These are phyloP conservation scores for Albugo laibachii DNA, from an alignment of 352 stramenopile genomes.

Conservation along the genomic window DNA sequence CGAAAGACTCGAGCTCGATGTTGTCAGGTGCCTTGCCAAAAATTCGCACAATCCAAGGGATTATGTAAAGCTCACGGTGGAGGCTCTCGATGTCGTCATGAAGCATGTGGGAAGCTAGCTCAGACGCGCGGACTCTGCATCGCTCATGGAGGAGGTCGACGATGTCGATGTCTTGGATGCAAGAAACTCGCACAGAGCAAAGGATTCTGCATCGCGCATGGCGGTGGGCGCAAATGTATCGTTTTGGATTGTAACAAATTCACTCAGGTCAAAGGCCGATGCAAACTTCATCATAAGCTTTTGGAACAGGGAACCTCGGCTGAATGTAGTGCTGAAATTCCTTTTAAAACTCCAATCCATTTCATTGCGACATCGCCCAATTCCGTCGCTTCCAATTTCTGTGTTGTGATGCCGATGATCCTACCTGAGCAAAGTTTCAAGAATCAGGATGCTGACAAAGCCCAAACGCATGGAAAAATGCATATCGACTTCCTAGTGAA, in stretches of 20 bases:
- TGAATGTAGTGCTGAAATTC: neutral
- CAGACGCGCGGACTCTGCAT: constrained; percentile 62
- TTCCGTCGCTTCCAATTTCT: constrained; percentile 4
- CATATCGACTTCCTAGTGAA: constrained; percentile 43
- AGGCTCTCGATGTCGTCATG: constrained; percentile 53
- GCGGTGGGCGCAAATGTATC: constrained; percentile 6
- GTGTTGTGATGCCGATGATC: constrained; percentile 9
- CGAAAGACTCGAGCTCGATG: constrained; percentile 58
- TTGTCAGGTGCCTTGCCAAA: constrained; percentile 48
- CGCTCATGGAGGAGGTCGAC: constrained; percentile 48
- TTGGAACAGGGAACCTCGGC: constrained; percentile 4
- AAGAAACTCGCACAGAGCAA: constrained; percentile 9
- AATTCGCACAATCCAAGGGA: constrained; percentile 65
- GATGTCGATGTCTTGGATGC: constrained; percentile 34
- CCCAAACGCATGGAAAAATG: constrained; percentile 16
- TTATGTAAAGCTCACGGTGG: constrained; percentile 74
- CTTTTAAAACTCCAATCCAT: constrained; percentile 2
- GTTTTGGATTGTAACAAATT: constrained; percentile 36
- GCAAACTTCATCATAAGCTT: constrained; percentile 74
- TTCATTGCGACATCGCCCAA: constrained; percentile 9
- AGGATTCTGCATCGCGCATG: constrained; percentile 10
- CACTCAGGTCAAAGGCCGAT: constrained; percentile 71
- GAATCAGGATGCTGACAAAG: constrained; percentile 9
- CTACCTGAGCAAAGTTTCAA: constrained; percentile 10
- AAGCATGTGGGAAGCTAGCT: constrained; percentile 60